Base-by-base conservation (phyloP, 192 early-diverging fungal genomes). In the Fimicolochytrium jonesii region DNA sequence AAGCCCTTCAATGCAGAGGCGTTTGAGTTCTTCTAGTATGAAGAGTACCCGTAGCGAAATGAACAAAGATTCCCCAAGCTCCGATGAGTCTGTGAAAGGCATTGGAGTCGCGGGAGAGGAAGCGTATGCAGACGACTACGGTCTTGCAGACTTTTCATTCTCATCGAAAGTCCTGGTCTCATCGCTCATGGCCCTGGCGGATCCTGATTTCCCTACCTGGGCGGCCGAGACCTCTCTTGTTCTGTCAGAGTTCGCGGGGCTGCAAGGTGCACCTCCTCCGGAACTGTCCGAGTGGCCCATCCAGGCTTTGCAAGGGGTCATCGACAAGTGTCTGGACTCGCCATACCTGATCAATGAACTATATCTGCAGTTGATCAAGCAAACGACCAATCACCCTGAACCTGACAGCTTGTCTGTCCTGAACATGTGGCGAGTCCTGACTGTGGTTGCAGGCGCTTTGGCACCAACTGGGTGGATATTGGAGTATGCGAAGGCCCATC, bases 401-500 rank as follows among this genome's bases (percentile, higher is more conserved):
- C 50, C 64, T 20, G 60, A 71, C 44, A 31, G 66, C 29, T 39
- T 31, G 37, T 58, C 56, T 18, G 57, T 39, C 17, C 29, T 75
- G 3, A 66, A 68, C 44, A 28, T 77, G 37, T 79, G 77, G 77
- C 70, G 67, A 43, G 36, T 79, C 11, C 36, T 79, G 34, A 47
- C 59, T 34, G 46, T 79, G 56, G 33, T 56, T 49, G 43, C 59
- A 6, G 74, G 74, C n/a, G 71, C 73, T 4, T 42, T 71, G 30
- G 51, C 65, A 15, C 77, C 77, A 11, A 68, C 32, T 31, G 56
- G 54, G 4, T 66, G 64, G 39, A 42, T 79, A 13, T 20, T 69
- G 45, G 74, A 79, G 25, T 79, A 79, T 43, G 58, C 77, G 17
- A 79, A 77, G 49, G 69, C 70, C 4, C 74, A 79, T 71, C 41